phyloP scores from a whole-genome alignment of 1,284 basidiomycete genomes.

The Marasmius oreades region DNA sequence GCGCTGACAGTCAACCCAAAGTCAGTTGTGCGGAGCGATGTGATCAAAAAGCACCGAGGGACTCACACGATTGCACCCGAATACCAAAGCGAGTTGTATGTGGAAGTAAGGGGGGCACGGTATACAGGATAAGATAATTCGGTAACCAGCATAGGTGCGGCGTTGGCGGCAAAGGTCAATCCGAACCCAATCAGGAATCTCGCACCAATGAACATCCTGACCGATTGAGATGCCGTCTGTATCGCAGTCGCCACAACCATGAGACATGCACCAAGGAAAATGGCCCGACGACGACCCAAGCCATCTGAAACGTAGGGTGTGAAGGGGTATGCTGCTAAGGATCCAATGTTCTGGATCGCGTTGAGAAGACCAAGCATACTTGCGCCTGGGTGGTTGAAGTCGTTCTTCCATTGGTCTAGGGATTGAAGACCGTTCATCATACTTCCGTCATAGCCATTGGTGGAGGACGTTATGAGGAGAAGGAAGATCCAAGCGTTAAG shows the following conservation, averaged over 20 bases:
- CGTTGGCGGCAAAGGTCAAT: slow-evolving; percentile 68
- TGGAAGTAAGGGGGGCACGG: slow-evolving; percentile 67
- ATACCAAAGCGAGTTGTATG: slow-evolving; percentile 82
- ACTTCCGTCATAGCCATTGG: slow-evolving; percentile 73
- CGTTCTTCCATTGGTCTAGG: slow-evolving; percentile 54
- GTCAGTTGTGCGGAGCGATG: not conserved
- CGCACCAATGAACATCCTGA: slow-evolving; percentile 80
- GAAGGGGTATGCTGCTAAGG: slow-evolving; percentile 63
- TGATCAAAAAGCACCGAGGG: not conserved
- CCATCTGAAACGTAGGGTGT: slow-evolving; percentile 69
- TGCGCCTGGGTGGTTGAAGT: slow-evolving; percentile 53
- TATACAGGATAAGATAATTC: slow-evolving; percentile 77
- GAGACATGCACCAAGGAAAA: slow-evolving; percentile 59
- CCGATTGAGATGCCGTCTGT: slow-evolving; percentile 67
- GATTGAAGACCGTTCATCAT: slow-evolving; percentile 78
- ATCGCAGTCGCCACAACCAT: slow-evolving; percentile 67
- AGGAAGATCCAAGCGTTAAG: slow-evolving; percentile 69
- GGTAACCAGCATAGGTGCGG: slow-evolving; percentile 72
- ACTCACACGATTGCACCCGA: slow-evolving; percentile 68
- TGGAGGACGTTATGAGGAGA: slow-evolving; percentile 73
- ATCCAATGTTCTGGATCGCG: slow-evolving; percentile 75
- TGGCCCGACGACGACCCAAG: slow-evolving; percentile 59
- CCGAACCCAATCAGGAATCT: slow-evolving; percentile 80
- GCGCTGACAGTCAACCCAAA: slow-evolving; percentile 43
- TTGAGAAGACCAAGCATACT: slow-evolving; percentile 68